Evolutionary conservation across 441 rosid genomes (phyloP), one percentile per base, ranked within the genome.

Genomic region (Daphne laureola): DNA sequence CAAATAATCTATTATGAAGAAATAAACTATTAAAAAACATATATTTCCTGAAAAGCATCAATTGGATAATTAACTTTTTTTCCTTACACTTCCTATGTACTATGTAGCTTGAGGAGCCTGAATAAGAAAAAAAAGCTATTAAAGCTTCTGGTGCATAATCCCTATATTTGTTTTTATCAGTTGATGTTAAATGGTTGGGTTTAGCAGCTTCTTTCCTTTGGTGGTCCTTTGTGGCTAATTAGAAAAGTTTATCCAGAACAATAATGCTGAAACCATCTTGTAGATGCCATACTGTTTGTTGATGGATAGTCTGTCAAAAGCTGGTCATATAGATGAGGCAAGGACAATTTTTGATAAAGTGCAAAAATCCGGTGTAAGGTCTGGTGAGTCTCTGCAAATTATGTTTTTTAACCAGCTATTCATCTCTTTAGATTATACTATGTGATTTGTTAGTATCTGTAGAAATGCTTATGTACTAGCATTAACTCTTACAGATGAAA

Each of bases 281-380:
- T 67, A 92, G 98, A 86, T 88, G 80, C 91, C 98, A 11, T 92
- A 82, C 57, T 88, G 96, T 78, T 61, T 78, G 69, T 59, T 92
- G 77, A 88, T 92, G 92, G 96, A 92, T 66, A 87, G 90, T 61
- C 71, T 92, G 67, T 83, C 92, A 15, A 92, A 92, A 74, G 66
- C 84, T 54, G 91, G 94, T 23, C 70, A 17, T 55, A 67, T 80
- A 58, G 84, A 84, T 57, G 91, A 88, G 74, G 96, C 90, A 38
- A 86, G 59, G 72, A 62, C 65, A 52, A 48, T 86, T 59, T 92
- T 84, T 66, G 74, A 72, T 14, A 77, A 79, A 54, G 60, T 88
- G 82, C 68, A 69, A 63, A 73, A 52, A 65, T 86, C 79, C 72
- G 47, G 73, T 23, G 78, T 79, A 53, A 76, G 77, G 71, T 88